Evolutionary conservation across 352 stramenopile species (phyloP).

Genomic region (Globisporangium cystogenes): DNA sequence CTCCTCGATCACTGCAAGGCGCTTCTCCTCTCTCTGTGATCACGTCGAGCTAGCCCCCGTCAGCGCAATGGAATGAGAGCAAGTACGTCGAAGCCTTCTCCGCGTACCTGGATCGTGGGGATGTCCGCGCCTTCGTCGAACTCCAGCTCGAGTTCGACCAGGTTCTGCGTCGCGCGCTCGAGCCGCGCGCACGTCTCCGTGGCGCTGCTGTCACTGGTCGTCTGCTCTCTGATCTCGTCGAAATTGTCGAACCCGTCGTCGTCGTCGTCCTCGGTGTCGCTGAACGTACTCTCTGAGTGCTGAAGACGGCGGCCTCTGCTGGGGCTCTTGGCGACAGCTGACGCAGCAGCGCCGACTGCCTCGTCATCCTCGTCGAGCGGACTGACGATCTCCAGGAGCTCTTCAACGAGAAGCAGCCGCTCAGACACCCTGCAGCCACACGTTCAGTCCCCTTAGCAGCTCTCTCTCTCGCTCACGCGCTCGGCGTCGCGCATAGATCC

Average conservation of each 20-base stretch:
- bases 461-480: not conserved
- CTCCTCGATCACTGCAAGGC: constrained; percentile 62
- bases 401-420: constrained; percentile 70
- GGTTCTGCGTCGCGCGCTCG: constrained; percentile 64
- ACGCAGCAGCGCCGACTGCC: not conserved
- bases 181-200: constrained; percentile 64
- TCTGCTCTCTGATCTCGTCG: constrained; percentile 33
- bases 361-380: constrained; percentile 26
- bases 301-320: not conserved
- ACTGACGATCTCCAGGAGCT: constrained; percentile 60
- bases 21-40: constrained; percentile 58
- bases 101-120: constrained; percentile 50
- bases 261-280: constrained; percentile 13
- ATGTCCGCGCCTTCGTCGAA: constrained; percentile 71
- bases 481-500: too few relatives aligned
- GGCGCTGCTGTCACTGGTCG: constrained; percentile 22
- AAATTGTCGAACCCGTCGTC: constrained; percentile 78
- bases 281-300: not conserved
- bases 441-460: not conserved
- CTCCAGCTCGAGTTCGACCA: constrained; percentile 75
- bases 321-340: not conserved
- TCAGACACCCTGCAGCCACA: constrained; percentile 45
- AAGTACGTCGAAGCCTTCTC: not conserved
- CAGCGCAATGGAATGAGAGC: too few relatives aligned
- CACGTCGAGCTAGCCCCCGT: not conserved